Base-by-base conservation (phyloP, 75 land plant species). In the Ceratopteris richardii region DNA sequence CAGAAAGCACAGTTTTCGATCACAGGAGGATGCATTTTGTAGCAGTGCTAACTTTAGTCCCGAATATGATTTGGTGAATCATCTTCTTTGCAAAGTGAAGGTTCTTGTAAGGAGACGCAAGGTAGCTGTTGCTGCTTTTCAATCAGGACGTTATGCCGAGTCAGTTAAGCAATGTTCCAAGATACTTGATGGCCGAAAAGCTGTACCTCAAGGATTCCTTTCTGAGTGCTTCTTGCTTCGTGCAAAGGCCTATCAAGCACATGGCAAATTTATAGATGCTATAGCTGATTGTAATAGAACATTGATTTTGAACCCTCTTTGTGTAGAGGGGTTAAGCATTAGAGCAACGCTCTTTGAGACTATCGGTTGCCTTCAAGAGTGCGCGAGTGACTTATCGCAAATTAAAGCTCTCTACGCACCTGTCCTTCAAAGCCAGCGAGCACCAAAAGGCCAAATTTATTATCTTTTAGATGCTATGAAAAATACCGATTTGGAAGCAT, bases 261-360 rank as follows among this genome's bases (percentile, higher is more conserved):
- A 64, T 0, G 90, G 90, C 19, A 69, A 81, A 0, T 42, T 86
- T 1, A 74, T 80, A 0, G 90, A 86, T 43, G 62, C 86, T 11
- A 80, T 86, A 9, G 70, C 90, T 6, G 90, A 86, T 61, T 82
- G 86, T 63, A 86, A 86, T 48, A 58, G 78, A 19, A 63, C 86
- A 12, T 63, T 86, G 30, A 69, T 86, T 19, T 59, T 86, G 17
- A 75, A 86, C 47, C 86, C 90, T 0, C 18, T 66, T 14, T 83
- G 72, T 51, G 68, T 86, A 31, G 67, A 70, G 31, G 86, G 86
- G 0, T 70, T 86, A 9, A 63, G 52, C 37, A 56, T 78, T 0
- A 53, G 90, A 16, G 80, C 83, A 10, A 47, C 74, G 1, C 68
- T 86, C 27, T 61, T 79, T 22, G 86, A 86, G 29, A 20, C 71